Conservation (phyloP, 225 moss, liverwort and hornwort species). For the Thuidium tamariscinum region DNA sequence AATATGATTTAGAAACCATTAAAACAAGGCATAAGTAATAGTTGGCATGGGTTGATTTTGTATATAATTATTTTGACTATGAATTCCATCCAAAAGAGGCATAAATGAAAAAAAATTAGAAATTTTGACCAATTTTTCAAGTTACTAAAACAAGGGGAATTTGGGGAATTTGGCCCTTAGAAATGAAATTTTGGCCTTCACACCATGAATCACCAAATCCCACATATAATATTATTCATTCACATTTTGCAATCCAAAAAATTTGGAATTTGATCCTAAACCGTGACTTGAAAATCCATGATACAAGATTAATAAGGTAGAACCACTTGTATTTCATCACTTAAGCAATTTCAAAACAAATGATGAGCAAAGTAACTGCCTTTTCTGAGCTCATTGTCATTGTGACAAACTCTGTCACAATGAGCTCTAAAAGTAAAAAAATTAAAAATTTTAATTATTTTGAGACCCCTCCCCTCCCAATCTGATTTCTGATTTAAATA, state of each 20-base stretch:
- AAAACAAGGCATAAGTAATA: neutral
- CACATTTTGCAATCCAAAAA: neutral
- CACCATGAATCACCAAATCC: neutral
- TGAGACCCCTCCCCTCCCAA: too few relatives aligned
- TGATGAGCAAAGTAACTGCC: too few relatives aligned
- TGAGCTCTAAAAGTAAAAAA: too few relatives aligned
- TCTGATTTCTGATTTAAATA: too few relatives aligned
- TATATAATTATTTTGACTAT: neutral
- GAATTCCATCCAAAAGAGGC: rapidly evolving
- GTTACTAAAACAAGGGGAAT: too few relatives aligned
- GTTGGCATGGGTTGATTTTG: neutral
- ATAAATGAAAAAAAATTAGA: rapidly evolving
- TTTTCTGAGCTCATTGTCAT: too few relatives aligned
- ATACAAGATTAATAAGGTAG: rapidly evolving
- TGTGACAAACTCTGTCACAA: too few relatives aligned
- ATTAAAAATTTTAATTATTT: too few relatives aligned
- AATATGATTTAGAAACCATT: neutral
- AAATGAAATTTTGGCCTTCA: too few relatives aligned
- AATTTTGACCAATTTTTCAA: too few relatives aligned
- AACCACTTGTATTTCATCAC: too few relatives aligned
- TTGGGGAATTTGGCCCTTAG: neutral
- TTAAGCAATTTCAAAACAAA: too few relatives aligned
- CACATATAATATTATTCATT: neutral
- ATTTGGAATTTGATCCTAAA: neutral
- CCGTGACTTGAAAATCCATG: neutral